Percentiles rank a stretch among this genome's conserved stretches.
Evolutionary conservation across 2,329 filamentous ascomycete genomes (phyloP).

Genomic region (Trichoderma gracile): DNA sequence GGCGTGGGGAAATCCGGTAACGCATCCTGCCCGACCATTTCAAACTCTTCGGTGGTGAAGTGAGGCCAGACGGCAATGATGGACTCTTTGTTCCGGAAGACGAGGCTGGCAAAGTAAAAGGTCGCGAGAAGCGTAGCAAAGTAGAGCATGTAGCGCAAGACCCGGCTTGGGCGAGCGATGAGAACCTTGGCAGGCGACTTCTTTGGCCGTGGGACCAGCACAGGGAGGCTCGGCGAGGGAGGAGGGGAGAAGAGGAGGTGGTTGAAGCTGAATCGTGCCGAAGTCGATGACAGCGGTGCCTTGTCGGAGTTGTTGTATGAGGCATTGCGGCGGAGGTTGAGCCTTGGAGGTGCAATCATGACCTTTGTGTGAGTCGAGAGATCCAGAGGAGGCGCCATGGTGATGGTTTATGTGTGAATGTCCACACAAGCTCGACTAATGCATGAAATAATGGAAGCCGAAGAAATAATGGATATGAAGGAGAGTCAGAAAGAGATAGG

Average conservation of each 20-base stretch:
- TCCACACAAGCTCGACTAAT: not conserved
- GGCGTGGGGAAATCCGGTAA: slow-evolving; percentile 74
- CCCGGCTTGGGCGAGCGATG: slow-evolving; percentile 54
- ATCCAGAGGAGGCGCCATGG: slow-evolving; percentile 51
- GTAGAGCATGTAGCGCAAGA: slow-evolving; percentile 59
- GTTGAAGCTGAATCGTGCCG: slow-evolving; percentile 65
- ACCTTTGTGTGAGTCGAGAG: slow-evolving; percentile 52
- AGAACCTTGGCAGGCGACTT: slow-evolving; percentile 56
- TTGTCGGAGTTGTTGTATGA: slow-evolving; percentile 58
- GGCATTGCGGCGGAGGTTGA: slow-evolving; percentile 60
- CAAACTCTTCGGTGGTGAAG: slow-evolving; percentile 52
- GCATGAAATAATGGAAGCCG: not conserved
- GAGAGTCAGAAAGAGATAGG: not conserved
- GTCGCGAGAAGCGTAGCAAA: slow-evolving; percentile 52
- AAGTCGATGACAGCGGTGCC: slow-evolving; percentile 58
- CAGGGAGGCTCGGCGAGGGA: slow-evolving; percentile 70
- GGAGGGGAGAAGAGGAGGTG: slow-evolving; percentile 67
- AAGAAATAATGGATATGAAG: not conserved
- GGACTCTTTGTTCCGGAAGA: slow-evolving; percentile 35
- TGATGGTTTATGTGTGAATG: slow-evolving; percentile 20
- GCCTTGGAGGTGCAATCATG: slow-evolving; percentile 54
- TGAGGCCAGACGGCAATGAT: slow-evolving; percentile 44
- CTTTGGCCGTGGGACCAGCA: slow-evolving; percentile 64
- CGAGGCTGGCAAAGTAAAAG: slow-evolving; percentile 48
- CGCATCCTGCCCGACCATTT: slow-evolving; percentile 65